Evolutionary conservation across 2,329 filamentous ascomycete genomes (phyloP), one percentile per base, ranked within the genome.

Genomic region (Lasiodiplodia hormozganensis): DNA sequence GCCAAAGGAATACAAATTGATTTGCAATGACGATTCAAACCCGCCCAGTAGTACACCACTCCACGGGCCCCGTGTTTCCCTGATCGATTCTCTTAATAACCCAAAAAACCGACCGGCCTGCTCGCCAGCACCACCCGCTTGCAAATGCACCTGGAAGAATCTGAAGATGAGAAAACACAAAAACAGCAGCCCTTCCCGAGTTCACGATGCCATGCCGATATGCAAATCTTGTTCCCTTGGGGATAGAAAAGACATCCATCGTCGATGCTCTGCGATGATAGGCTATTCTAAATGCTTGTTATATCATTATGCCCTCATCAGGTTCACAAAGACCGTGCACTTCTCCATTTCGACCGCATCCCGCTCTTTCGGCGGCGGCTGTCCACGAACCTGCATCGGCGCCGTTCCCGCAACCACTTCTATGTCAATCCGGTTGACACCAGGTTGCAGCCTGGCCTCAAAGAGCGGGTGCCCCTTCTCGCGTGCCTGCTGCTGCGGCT

Each of bases 351-450:
- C 93, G 43, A 90, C 86, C 70, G 90, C 87, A 11, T 88, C 79
- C 68, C 70, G 69, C 56, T 71, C 69, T 21, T 71, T 75, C 7
- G 69, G 69, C 31, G 57, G 76, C 74, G 10, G 70, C 40, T 54
- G 72, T 69, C 52, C 70, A 65, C 36, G 40, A 12, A 60, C 56
- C 68, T 72, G 73, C 60, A 52, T 38, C 84, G 87, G 1, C 86
- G 88, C 71, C 53, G 92, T 85, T 7, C 90, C 89, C 1, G 91
- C 92, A 71, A 94, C 88, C 69, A 95, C 84, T 74, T 95, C 91
- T 8, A 96, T 85, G 73, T 94, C 91, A 62, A 97, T 86, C 56
- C 90, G 86, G 73, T 96, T 97, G 62, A 93, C 85, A 7, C 93
- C 93, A 1, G 87, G 86, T 31, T 87, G 85, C 34, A 97, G 82